Base-by-base conservation (phyloP, 2,329 filamentous ascomycete genomes). In the Huntiella abstrusa region DNA sequence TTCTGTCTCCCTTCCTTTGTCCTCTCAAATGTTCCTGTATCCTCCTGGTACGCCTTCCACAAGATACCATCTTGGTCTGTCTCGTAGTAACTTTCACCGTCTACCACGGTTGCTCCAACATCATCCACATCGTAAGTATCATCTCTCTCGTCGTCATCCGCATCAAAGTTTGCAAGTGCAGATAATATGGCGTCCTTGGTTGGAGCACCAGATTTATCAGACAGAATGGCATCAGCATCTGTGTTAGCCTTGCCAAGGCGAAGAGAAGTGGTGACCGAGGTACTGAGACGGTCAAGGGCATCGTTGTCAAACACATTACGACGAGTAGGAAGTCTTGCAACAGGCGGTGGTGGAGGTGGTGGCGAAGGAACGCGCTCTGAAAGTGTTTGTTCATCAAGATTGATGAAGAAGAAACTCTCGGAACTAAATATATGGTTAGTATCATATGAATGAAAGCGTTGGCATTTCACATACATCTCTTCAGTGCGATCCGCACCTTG, bases 111-210 rank as follows among this genome's bases (percentile, higher is more conserved):
- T 16, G 88, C 87, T 33, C 91, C 91, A 2, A 96, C 85, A 56
- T 96, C 91, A 43, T 77, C 84, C 1, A 80, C 76, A 55, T 98
- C 91, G 58, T 98, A 98, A 0, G 88, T 96, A 59, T 98, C 91
- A 59, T 98, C 91, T 33, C 86, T 75, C 63, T 98, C 91, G 59
- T 98, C 91, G 53, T 96, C 91, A 55, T 96, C 88, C 0, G 80
- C 80, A 62, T 96, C 87, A 54, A 96, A 95, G 1, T 80, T 73
- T 12, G 85, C 84, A 2, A 96, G 73, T 0, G 88, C 88, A 3
- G 87, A 83, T 17, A 94, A 65, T 54, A 95, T 94, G 8, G 85
- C 80, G 0, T 85, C 83, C 63, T 92, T 94, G 55, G 78, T 77
- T 1, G 80, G 74, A 3, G 78, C 75, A 1, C 64, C 64, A 15